These are phyloP conservation scores for Asterionellopsis glacialis DNA, from an alignment of 108 stramenopile genomes.

Conservation along the genomic window DNA sequence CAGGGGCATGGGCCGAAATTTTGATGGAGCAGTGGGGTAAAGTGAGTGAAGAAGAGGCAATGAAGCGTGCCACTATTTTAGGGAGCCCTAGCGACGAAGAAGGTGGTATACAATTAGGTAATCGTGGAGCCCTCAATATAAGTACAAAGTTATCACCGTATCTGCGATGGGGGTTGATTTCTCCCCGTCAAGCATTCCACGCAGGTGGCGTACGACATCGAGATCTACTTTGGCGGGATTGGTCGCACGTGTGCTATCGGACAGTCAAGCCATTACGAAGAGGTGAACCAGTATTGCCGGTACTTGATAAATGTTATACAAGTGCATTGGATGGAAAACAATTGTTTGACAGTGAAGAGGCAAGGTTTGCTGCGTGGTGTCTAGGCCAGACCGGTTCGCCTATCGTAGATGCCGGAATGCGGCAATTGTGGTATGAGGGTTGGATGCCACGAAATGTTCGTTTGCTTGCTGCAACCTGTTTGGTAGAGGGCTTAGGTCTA, in stretches of 20 bases:
- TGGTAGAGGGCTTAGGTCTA: conserved; percentile 38
- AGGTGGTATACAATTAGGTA: no score
- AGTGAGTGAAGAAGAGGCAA: no score
- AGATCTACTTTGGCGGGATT: conserved; percentile 32
- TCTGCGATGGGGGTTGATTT: conserved; percentile 36
- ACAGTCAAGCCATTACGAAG: conserved; percentile 1
- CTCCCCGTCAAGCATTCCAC: conserved; percentile 23
- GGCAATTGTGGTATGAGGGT: conserved; percentile 31
- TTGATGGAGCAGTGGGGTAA: no score
- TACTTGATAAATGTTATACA: conserved; percentile 17
- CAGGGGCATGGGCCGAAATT: no score
- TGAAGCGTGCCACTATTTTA: no score
- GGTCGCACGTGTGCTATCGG: conserved; percentile 19
- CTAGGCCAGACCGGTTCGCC: conserved; percentile 34
- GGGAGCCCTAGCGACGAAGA: no score
- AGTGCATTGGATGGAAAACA: background rate
- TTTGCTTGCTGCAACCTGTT: conserved; percentile 21
- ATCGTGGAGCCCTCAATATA: no score
- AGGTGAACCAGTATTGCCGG: conserved; percentile 13
- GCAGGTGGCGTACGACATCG: conserved; percentile 3
- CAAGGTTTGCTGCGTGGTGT: conserved; percentile 23
- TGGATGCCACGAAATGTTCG: conserved; percentile 44
- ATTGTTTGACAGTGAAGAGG: background rate
- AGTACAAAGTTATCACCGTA: conserved; percentile 30
- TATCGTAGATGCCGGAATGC: conserved; percentile 48